phyloP scores from a whole-genome alignment of 2,329 filamentous ascomycete genomes.

The Trichoderma cornu-damae region DNA sequence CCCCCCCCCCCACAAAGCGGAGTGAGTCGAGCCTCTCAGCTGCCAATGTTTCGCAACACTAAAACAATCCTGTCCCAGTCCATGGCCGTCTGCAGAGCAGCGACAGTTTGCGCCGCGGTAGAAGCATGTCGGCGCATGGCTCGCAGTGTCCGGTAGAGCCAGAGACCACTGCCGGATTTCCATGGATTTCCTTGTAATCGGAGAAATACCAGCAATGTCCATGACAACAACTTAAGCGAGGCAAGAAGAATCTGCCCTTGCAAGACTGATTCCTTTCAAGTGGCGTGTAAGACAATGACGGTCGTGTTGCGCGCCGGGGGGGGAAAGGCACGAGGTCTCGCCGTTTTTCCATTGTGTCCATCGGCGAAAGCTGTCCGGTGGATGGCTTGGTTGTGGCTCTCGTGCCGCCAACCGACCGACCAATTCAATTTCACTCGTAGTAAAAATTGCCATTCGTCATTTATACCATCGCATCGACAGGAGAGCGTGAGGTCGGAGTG shows the following conservation, averaged over 20 bases:
- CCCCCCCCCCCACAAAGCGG: constrained; percentile 2
- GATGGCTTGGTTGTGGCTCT: not conserved
- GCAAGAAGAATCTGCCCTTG: too few relatives aligned
- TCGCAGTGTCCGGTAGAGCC: not conserved
- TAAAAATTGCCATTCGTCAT: not conserved
- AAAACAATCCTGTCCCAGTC: not conserved
- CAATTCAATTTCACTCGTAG: not conserved
- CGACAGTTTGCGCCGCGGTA: not conserved
- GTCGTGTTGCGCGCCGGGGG: too few relatives aligned
- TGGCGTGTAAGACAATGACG: not conserved
- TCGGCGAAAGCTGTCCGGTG: not conserved
- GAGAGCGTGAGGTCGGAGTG: constrained; percentile 2
- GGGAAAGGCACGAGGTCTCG: too few relatives aligned
- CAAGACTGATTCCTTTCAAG: too few relatives aligned
- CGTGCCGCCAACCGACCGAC: not conserved
- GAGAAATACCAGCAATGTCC: too few relatives aligned
- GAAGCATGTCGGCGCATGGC: not conserved
- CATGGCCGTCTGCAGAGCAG: not conserved
- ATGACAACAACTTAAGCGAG: too few relatives aligned
- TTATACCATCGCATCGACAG: not conserved
- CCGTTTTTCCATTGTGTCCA: not conserved
- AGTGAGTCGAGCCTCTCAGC: not conserved
- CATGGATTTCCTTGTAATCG: too few relatives aligned
- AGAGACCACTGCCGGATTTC: not conserved
- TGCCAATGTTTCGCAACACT: not conserved